A percentile compares a stretch with the other conserved stretches of the same genome.
Evolutionary conservation across 208 protist genomes (phyloP).

Genomic region (Trypanosoma lewisi): DNA sequence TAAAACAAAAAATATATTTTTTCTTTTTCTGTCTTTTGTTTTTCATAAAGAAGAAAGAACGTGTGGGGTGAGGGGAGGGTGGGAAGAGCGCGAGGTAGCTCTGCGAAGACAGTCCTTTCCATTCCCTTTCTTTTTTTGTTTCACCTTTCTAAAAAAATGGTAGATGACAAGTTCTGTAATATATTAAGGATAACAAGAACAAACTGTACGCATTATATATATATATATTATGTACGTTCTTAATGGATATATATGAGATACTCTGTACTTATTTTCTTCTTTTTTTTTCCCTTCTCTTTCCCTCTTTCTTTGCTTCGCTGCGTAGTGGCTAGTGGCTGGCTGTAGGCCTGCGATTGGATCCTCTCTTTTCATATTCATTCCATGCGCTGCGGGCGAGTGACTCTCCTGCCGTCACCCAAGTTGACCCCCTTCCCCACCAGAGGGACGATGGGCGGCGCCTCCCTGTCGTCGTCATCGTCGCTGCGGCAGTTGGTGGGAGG

Average conservation of each 20-base stretch:
- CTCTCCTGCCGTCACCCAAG: not conserved
- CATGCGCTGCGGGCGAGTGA: constrained; percentile 12
- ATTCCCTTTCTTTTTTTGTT: too few species aligned
- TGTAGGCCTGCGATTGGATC: not conserved
- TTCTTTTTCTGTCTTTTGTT: too few species aligned
- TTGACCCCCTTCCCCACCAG: not conserved
- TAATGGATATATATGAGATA: not conserved
- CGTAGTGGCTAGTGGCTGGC: not conserved
- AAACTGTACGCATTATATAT: not conserved
- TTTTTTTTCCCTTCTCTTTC: constrained; percentile 3
- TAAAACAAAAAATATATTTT: too few species aligned
- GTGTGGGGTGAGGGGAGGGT: too few species aligned
- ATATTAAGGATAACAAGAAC: not conserved
- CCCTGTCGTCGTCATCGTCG: not conserved
- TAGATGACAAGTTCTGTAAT: too few species aligned
- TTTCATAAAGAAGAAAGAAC: too few species aligned
- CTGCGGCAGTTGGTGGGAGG: constrained; percentile 23
- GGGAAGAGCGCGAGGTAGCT: too few species aligned
- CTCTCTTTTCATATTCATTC: not conserved
- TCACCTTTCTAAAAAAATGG: too few species aligned
- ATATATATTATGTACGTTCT: not conserved
- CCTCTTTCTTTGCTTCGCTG: not conserved
- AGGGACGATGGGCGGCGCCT: not conserved
- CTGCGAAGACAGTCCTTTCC: too few species aligned
- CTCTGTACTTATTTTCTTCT: not conserved